Base-by-base conservation (phyloP, 2,329 filamentous ascomycete species). In the Sporothrix mexicana region DNA sequence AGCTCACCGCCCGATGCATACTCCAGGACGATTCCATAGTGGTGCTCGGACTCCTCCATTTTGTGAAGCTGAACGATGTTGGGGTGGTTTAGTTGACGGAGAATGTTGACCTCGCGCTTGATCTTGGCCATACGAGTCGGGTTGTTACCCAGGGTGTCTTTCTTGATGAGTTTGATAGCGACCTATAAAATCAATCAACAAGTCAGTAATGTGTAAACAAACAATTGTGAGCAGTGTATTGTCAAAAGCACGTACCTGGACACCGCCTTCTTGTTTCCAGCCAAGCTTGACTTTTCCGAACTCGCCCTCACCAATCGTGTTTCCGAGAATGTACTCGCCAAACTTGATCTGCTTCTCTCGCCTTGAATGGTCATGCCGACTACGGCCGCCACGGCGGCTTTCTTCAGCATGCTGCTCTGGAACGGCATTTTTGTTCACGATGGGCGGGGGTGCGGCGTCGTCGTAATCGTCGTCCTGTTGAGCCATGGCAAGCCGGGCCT, bases 231-330 rank as follows among this genome's bases (percentile, higher is more conserved):
- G 3, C 10, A 25, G 53, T 43, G 43, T 41, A 36, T 15, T 13
- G n/a, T 20, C 13, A 20, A 25, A 9, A 23, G 9, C 15, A 51
- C 77, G 2, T 83, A 91, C 90, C 85, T 95, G 92, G 68, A 97
- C 92, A 76, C 91, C 95, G 74, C 94, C 95, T 82, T 97, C 95
- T 80, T 94, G 93, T 82, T 98, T 98, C 96, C 96, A 99, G 36
- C 96, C 96, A 79, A 98, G 90, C 82, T 98, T 98, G 78, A 99
- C 96, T 81, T 99, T 99, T 76, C 96, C 96, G 80, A 99, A 99
- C 82, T 99, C 96, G 75, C 96, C 96, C 84, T 99, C 96, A 68
- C 96, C 96, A 68, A 99, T 91, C 2, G 95, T 98, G 81, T 97
- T 95, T 49, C 96, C 96, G 3, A 99, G 87, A 74, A 97, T 94